Evolutionary conservation across 2,329 filamentous ascomycete genomes (phyloP), one percentile per base, ranked within the genome.

Genomic region (Pseudonectria foliicola): DNA sequence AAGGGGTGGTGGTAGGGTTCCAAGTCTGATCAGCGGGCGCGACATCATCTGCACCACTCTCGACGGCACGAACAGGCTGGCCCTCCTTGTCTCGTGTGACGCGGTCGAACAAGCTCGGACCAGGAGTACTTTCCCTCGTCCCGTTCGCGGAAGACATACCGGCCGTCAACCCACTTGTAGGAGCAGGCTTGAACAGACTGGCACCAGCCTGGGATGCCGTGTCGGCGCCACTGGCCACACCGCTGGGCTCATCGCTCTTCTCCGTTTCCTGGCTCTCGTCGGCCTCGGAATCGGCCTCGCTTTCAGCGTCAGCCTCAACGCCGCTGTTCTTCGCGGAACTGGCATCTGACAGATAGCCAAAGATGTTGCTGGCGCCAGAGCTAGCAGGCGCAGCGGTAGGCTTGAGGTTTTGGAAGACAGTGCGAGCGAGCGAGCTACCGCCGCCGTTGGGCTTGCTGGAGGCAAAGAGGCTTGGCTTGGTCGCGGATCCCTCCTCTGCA

Each of bases 341-440:
- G 23, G 61, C 63, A 48, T 75, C 73, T 2, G 75, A 78, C 7
- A 80, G 63, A 45, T 79, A 72, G 15, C 68, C 69, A 49, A 81
- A 81, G 32, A 78, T 77, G 49, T 80, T 78, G 29, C 56, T 48
- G 27, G 55, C 49, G 12, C 45, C 53, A 15, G 53, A 35, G 1
- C 54, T 29, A 7, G 33, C 30, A 31, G 47, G 47, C 12, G 43
- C 39, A 29, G 42, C 48, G 11, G 42, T 42, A 7, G 61, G 50
- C 50, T 68, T 67, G 12, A 59, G 33, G 35, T 57, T 61, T 25
- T 62, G 58, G 39, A 71, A 58, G 10, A 70, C 63, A 1, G 68
- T 70, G 16, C 62, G 60, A 18, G 65, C 59, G 16, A 66, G 48
- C 16, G 38, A 37, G 27, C 42, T 45, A 24, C 49, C 37, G 24